Base-by-base conservation (phyloP, 495 filamentous ascomycete species). In the Penicillium simplicissimum region DNA sequence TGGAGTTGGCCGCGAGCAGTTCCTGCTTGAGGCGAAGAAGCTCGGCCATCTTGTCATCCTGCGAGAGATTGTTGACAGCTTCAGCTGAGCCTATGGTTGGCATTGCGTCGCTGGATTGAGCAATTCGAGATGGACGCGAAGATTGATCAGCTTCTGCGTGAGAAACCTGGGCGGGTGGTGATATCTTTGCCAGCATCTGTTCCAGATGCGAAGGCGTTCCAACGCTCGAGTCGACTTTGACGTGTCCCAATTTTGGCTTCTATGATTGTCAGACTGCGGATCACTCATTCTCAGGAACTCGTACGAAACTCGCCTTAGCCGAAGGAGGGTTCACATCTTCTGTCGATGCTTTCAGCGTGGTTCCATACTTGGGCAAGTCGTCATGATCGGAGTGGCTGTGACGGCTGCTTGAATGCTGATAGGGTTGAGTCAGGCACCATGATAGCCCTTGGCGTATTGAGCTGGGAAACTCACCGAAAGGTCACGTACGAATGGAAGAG, bases 1-100 rank as follows among this genome's bases (percentile, higher is more conserved):
- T 89, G 66, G 84, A 86, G 63, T 90, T 89, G 23, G 93, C 92
- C 62, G 84, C 86, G 57, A 89, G 85, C 14, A 98, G 82, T 74
- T 98, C 89, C 56, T 84, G 78, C 61, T 85, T 84, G 49, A 96
- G 81, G 42, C 83, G 84, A 61, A 77, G 65, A 49, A 88, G 67
- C 59, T 88, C 85, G 8, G 70, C 67, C 11, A 72, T 68, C 31
- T 79, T 79, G 19, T 72, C 65, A 19, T 74, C 66, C 35, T 60
- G 49, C n/a, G 47, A 42, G 48, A 67, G 61, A n/a, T 63, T 33
- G 15, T 67, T 49, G 0, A 55, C 55, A 33, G 43, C 23, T 19
- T 69, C 67, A 31, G 61, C 36, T 1, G 81, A 76, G 7, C 71
- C 76, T 19, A 82, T 79, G 47, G 72, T 76, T 45, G 66, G 70